Percentiles rank a stretch among this genome's conserved stretches.
These are phyloP conservation scores for Tricholoma terreum DNA, from an alignment of 768 basidiomycete genomes.

Conservation along the genomic window DNA sequence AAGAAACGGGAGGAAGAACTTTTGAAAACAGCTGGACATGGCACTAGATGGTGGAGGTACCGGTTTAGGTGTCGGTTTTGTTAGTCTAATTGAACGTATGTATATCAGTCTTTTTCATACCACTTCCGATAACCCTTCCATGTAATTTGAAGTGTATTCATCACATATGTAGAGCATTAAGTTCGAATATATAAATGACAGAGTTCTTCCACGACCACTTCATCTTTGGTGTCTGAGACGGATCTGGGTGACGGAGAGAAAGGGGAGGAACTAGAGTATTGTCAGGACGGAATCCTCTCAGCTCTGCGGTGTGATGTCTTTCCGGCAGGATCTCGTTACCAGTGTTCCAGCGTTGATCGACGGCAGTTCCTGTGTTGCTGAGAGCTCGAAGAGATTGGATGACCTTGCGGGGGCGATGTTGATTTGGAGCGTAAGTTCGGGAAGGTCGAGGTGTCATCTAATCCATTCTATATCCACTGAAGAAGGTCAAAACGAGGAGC, in stretches of 20 bases:
- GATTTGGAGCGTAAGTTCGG: not conserved
- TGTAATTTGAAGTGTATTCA: no score
- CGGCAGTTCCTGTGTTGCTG: conserved; percentile 4
- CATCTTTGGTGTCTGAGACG: conserved; percentile 10
- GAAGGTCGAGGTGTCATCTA: conserved; percentile 1
- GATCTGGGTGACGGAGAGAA: conserved; percentile 25
- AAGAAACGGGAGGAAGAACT: not conserved
- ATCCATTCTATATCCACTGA: conserved; percentile 1
- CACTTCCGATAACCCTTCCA: no score
- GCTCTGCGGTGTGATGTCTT: not conserved
- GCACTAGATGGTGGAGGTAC: no score
- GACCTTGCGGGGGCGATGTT: not conserved
- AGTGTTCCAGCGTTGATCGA: conserved; percentile 2
- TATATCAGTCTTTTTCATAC: no score
- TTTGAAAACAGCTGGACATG: not conserved
- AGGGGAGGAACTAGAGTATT: conserved; percentile 1
- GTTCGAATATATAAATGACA: no score
- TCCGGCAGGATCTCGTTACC: not conserved
- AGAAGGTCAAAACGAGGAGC: not conserved
- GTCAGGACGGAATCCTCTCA: not conserved
- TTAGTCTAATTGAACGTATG: no score
- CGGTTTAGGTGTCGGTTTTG: no score
- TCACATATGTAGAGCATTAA: no score
- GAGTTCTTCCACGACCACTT: conserved; percentile 34
- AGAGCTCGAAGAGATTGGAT: conserved; percentile 1